Conservation (phyloP, 2,329 filamentous ascomycete species). For the Fusarium succisae region DNA sequence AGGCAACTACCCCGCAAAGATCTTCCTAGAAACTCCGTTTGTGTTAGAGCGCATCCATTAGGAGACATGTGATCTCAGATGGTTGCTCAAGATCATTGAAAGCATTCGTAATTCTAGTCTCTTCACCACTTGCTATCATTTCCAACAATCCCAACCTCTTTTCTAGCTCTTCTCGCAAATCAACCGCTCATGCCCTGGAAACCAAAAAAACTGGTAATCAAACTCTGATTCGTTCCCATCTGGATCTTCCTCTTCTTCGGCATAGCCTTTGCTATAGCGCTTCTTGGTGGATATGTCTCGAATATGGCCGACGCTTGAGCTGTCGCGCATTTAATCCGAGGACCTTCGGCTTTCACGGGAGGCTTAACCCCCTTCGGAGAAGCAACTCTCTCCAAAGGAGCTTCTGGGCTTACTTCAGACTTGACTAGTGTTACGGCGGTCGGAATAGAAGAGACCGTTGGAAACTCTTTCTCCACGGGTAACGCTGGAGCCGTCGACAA, state of each 20-base stretch:
- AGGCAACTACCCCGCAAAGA: not conserved
- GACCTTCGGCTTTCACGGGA: accelerated
- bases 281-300: not conserved
- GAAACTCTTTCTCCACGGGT: not conserved
- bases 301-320: not conserved
- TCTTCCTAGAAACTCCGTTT: too few species aligned
- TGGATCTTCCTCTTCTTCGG: not conserved
- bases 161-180: accelerated
- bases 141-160: accelerated
- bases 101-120: too few species aligned
- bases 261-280: accelerated
- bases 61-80: not conserved
- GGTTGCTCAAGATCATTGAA: not conserved
- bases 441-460: not conserved
- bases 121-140: not conserved
- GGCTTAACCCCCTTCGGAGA: accelerated
- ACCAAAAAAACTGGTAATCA: accelerated
- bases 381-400: not conserved
- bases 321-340: not conserved
- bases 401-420: too few species aligned
- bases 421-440: accelerated
- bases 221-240: not conserved
- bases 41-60: too few species aligned
- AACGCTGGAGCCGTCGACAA: not conserved
- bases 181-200: accelerated